Evolutionary conservation across 2,329 filamentous ascomycete species (phyloP).

Genomic region (Penicillium brevicompactum): DNA sequence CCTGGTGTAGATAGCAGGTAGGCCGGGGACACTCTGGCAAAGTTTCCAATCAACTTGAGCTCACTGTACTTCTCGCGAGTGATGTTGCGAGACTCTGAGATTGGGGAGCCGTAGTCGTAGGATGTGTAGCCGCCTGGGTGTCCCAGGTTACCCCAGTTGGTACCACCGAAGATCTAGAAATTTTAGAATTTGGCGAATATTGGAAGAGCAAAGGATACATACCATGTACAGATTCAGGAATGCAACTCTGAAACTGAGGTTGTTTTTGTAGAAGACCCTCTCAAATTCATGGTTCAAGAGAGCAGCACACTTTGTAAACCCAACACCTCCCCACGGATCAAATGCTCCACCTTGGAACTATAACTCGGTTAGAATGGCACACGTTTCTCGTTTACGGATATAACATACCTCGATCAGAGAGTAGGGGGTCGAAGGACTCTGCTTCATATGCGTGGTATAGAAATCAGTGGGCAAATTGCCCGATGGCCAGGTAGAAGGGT

Average conservation of each 20-base stretch:
- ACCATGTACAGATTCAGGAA: conserved; percentile 79
- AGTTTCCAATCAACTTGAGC: conserved; percentile 74
- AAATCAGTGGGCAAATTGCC: conserved; percentile 60
- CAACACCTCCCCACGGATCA: conserved; percentile 73
- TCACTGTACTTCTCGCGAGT: conserved; percentile 77
- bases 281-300: conserved; percentile 74
- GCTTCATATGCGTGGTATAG: conserved; percentile 55
- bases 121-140: conserved; percentile 66
- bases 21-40: conserved; percentile 70
- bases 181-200: neutral
- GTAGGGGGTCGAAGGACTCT: conserved; percentile 68
- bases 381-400: neutral
- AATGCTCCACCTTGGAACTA: conserved; percentile 72
- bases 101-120: conserved; percentile 65
- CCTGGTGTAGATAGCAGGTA: conserved; percentile 65
- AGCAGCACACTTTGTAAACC: conserved; percentile 67
- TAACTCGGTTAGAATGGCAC: conserved; percentile 12
- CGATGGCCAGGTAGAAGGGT: conserved; percentile 64
- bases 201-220: conserved; percentile 9
- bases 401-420: conserved; percentile 58
- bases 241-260: conserved; percentile 65
- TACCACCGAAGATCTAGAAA: conserved; percentile 67
- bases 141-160: conserved; percentile 81
- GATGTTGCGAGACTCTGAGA: conserved; percentile 70
- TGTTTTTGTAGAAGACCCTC: conserved; percentile 78